Evolutionary conservation across 176 grass and related monocot genomes (phyloP).

Genomic region (Lolium perenne): DNA sequence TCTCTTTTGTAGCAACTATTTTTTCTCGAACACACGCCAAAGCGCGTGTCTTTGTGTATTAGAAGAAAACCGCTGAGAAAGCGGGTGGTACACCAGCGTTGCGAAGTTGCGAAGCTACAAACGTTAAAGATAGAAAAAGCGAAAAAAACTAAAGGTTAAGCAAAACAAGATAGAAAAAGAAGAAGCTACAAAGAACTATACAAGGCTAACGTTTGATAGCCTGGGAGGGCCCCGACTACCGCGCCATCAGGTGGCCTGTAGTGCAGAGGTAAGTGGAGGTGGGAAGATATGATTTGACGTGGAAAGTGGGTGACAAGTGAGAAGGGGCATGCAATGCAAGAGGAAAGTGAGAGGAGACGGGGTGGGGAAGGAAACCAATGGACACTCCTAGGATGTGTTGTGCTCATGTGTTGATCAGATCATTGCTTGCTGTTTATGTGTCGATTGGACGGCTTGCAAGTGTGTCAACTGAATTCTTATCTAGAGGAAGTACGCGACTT

Average conservation of each 20-base stretch:
- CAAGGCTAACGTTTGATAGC: too few species aligned
- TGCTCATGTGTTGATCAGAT: conserved; percentile 8
- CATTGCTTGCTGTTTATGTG: neutral
- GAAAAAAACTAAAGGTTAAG: too few species aligned
- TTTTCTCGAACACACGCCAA: too few species aligned
- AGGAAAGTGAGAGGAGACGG: neutral
- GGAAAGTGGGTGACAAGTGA: conserved; percentile 2
- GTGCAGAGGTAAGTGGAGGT: neutral
- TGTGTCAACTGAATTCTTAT: neutral
- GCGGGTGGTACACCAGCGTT: too few species aligned
- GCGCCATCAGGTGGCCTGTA: too few species aligned
- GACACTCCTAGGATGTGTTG: neutral
- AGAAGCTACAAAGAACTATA: too few species aligned
- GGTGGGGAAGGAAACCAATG: neutral
- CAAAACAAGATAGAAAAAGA: too few species aligned
- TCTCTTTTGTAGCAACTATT: conserved; percentile 21
- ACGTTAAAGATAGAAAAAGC: too few species aligned
- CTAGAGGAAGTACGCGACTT: neutral
- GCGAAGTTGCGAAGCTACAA: too few species aligned
- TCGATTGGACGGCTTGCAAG: neutral
- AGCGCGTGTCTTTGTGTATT: too few species aligned
- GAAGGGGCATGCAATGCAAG: neutral
- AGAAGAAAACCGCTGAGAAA: too few species aligned
- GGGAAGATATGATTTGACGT: conserved; percentile 4
- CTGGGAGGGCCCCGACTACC: too few species aligned